These are phyloP conservation scores for Plasmodium billcollinsi DNA, from an alignment of 169 alveolate genomes.

Conservation along the genomic window DNA sequence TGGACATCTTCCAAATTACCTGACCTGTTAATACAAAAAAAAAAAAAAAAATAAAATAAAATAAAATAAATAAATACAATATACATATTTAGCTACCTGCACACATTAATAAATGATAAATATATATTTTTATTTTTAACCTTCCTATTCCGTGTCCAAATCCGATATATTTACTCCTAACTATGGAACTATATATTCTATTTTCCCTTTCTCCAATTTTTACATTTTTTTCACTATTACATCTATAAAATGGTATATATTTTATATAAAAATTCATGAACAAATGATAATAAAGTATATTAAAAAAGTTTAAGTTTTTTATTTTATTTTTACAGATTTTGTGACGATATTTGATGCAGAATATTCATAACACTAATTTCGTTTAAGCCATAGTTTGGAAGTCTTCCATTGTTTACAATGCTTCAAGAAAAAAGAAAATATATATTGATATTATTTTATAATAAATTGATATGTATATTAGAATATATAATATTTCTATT, in stretches of 20 bases:
- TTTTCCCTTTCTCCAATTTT: conserved; percentile 74
- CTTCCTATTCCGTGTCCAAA: conserved; percentile 77
- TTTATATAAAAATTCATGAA: background rate
- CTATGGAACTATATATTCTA: conserved; percentile 53
- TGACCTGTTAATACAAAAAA: conserved; percentile 32
- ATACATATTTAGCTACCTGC: background rate
- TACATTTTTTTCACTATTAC: conserved; percentile 73
- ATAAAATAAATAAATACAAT: background rate
- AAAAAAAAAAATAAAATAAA: background rate
- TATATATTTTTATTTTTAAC: conserved; percentile 7
- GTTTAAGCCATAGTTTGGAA: conserved; percentile 69
- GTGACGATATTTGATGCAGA: conserved; percentile 58
- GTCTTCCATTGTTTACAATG: conserved; percentile 20
- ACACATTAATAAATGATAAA: background rate
- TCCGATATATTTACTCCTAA: conserved; percentile 68
- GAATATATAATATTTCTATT: no score
- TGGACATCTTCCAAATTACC: conserved; percentile 73
- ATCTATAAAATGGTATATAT: conserved; percentile 14
- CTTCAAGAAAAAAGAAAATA: conserved; percentile 40
- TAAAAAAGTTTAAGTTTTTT: background rate
- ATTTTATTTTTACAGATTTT: conserved; percentile 47
- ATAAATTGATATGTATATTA: background rate
- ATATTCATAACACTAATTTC: conserved; percentile 66
- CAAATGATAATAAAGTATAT: background rate
- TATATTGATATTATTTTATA: no score